Conservation (phyloP, 768 basidiomycete species). For the Tylopilus sp. region DNA sequence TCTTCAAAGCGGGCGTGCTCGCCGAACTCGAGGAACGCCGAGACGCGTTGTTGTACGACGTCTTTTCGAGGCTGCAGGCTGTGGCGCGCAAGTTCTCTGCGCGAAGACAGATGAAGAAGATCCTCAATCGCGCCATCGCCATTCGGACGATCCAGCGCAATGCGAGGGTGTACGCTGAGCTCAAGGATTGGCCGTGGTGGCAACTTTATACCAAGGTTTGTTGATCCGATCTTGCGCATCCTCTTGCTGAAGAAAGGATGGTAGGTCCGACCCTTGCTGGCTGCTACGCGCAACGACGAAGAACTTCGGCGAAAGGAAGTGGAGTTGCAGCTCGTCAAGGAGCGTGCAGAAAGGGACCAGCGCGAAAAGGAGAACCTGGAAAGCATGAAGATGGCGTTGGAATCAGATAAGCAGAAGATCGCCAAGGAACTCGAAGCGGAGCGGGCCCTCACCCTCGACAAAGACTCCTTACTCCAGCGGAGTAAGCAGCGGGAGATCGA, state of each 20-base stretch:
- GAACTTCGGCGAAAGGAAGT: constrained; percentile 85
- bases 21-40: constrained; percentile 94
- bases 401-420: constrained; percentile 79
- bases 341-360: constrained; percentile 84
- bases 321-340: constrained; percentile 76
- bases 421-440: constrained; percentile 83
- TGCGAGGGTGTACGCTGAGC: constrained; percentile 84
- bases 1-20: constrained; percentile 97
- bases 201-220: constrained; percentile 88
- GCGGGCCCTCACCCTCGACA: constrained; percentile 73
- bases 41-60: constrained; percentile 81
- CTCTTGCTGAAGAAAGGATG: constrained; percentile 7
- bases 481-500: constrained; percentile 83
- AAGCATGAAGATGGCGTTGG: constrained; percentile 74
- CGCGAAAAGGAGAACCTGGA: constrained; percentile 77
- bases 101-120: constrained; percentile 88
- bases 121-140: constrained; percentile 88
- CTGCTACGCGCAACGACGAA: constrained; percentile 89
- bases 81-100: constrained; percentile 82
- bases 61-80: constrained; percentile 88
- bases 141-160: constrained; percentile 93
- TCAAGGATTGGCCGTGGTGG: constrained; percentile 99
- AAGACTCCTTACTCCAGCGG: constrained; percentile 76
- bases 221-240: background rate
- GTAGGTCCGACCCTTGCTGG: constrained; percentile 89